Base-by-base conservation (phyloP, 2,329 filamentous ascomycete species). In the Orbilia blumenaviensis region DNA sequence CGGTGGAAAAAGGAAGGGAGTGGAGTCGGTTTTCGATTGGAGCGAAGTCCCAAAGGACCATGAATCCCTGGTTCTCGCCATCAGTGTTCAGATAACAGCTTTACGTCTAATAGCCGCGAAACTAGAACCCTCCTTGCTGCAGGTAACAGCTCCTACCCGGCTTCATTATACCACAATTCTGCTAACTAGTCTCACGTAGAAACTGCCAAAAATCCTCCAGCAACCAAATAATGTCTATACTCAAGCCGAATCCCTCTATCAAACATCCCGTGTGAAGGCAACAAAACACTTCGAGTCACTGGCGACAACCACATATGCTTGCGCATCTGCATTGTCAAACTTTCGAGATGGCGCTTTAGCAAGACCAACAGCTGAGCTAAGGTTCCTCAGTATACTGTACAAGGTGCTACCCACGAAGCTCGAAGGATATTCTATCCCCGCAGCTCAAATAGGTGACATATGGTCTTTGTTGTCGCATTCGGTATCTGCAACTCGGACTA, bases 381-480 rank as follows among this genome's bases (percentile, higher is more conserved):
- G 56, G 58, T 64, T 75, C 14, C 18, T 64, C 29, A 60, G 71
- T 34, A 44, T 75, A 27, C 27, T 32, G 8, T 75, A 68, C 38
- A 66, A 62, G n/a, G 27, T 68, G 3, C 36, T 42, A 27, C 54
- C 71, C 12, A 21, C 64, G 3, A 64, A 67, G 23, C 38, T 68
- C 8, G 56, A 63, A 36, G 46, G 25, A 3, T 27, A 42, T 16
- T 23, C 71, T 23, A n/a, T 64, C 18, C 61, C 71, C 7, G 8
- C 56, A 9, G 29, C 27, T 25, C 71, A 75, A 27, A 41, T 67
- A n/a, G 56, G 36, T 14, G 71, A 75, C 16, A 18, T 68, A 12
- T 75, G 71, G 71, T 48, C 71, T 3, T 41, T 75, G 25, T 25
- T 75, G 14, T 75, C 58, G 1, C 56, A 75, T 27, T 63, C 71